Percentiles rank a stretch among this genome's conserved stretches.
Conservation (phyloP, 768 basidiomycete genomes). For the Daedalea quercina region DNA sequence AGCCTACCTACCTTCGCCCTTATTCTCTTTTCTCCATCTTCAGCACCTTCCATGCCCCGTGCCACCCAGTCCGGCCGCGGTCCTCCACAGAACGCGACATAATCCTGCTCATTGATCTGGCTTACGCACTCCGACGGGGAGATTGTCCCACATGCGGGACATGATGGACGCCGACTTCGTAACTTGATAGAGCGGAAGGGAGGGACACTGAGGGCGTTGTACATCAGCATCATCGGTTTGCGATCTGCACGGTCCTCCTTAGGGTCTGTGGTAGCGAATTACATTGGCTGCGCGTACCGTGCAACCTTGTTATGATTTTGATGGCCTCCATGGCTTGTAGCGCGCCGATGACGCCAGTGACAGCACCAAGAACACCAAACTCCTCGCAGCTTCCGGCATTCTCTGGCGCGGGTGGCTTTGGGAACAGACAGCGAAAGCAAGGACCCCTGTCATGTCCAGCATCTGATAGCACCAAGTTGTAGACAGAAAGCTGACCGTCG, state of each 20-base stretch:
- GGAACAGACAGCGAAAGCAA: conserved; percentile 94
- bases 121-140: conserved; percentile 33
- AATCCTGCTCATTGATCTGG: conserved; percentile 56
- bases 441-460: conserved; percentile 46
- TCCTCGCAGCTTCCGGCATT: conserved; percentile 79
- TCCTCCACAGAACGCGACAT: conserved; percentile 85
- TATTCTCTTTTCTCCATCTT: conserved; percentile 12
- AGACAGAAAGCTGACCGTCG: conserved; percentile 76
- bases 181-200: conserved; percentile 82
- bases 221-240: conserved; percentile 62
- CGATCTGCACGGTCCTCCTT: conserved; percentile 34
- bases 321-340: conserved; percentile 87
- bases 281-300: conserved; percentile 38
- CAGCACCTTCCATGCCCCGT: conserved; percentile 31
- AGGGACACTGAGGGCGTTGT: conserved; percentile 60
- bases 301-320: conserved; percentile 64
- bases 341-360: conserved; percentile 85
- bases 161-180: conserved; percentile 62
- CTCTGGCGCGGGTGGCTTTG: conserved; percentile 62
- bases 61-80: conserved; percentile 57
- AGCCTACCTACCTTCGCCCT: conserved; percentile 26
- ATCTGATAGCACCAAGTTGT: conserved; percentile 35
- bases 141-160: conserved; percentile 61
- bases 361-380: conserved; percentile 79
- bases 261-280: not conserved